Conservation (phyloP, 2,329 filamentous ascomycete genomes). For the Sporothrix brasiliensis region DNA sequence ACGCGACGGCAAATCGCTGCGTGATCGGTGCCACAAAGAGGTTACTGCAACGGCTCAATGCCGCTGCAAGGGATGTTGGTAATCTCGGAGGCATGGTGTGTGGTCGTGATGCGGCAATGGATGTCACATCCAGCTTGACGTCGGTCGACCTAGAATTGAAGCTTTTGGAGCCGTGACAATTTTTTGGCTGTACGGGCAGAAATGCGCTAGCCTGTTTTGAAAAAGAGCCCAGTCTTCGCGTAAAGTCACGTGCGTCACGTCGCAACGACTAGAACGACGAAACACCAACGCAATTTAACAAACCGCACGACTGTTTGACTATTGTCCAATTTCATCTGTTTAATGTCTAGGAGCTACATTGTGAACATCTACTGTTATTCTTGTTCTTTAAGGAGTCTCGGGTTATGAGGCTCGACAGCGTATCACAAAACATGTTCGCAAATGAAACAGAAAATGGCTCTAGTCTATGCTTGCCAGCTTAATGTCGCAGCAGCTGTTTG, state of each 20-base stretch:
- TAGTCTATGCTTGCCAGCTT: no score
- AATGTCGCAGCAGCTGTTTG: no score
- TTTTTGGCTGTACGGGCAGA: background rate
- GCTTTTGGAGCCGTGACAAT: slow-evolving; percentile 26
- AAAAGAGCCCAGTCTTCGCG: background rate
- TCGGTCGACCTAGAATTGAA: slow-evolving; percentile 6
- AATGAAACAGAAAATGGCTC: no score
- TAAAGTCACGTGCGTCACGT: background rate
- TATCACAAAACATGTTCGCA: no score
- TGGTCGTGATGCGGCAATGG: slow-evolving; percentile 24
- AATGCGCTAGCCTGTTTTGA: slow-evolving; percentile 1
- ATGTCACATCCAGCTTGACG: slow-evolving; percentile 4
- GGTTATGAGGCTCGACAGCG: no score
- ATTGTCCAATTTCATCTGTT: no score
- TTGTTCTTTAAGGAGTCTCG: no score
- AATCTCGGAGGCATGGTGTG: slow-evolving; percentile 36
- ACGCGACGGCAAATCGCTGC: slow-evolving; percentile 32
- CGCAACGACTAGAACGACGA: background rate
- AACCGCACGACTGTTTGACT: no score
- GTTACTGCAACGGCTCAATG: slow-evolving; percentile 16
- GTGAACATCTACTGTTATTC: no score
- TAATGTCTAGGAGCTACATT: no score
- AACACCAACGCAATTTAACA: no score
- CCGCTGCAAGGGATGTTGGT: slow-evolving; percentile 20
- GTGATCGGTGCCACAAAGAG: slow-evolving; percentile 15